Evolutionary conservation across 1,284 basidiomycete species (phyloP).

Genomic region (Microbotryum saponariae): DNA sequence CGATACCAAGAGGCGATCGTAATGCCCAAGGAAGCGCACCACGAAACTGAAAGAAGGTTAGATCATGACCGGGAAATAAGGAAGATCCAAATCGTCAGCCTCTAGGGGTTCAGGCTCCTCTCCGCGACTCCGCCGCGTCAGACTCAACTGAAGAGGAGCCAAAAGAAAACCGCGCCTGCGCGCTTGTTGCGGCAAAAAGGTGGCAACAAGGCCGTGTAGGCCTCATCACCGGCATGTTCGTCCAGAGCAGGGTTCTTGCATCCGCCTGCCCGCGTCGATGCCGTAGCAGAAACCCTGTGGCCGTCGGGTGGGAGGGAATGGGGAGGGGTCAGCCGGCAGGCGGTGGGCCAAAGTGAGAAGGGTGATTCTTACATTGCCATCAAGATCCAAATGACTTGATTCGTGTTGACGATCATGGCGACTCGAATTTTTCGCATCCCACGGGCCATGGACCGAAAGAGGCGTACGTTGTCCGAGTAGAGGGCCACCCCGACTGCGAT

Average conservation of each 20-base stretch:
- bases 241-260: conserved; percentile 31
- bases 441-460: conserved; percentile 28
- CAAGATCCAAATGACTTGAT: conserved; percentile 10
- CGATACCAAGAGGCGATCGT: no score
- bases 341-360: not conserved
- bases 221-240: conserved; percentile 25
- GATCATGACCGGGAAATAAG: not conserved
- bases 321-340: not conserved
- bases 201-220: conserved; percentile 25
- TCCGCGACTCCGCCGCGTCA: no score
- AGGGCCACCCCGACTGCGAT: conserved; percentile 14
- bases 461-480: conserved; percentile 12
- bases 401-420: conserved; percentile 28
- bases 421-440: conserved; percentile 28
- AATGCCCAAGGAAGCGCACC: not conserved
- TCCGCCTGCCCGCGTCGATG: conserved; percentile 28
- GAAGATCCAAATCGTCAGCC: not conserved
- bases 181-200: conserved; percentile 33
- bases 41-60: not conserved
- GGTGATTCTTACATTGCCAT: not conserved
- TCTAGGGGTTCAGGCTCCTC: not conserved
- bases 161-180: conserved; percentile 34
- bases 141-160: conserved; percentile 26
- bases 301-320: not conserved
- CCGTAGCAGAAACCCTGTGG: conserved; percentile 25